Evolutionary conservation across 2,329 filamentous ascomycete genomes (phyloP).

Genomic region (Nemania abortiva): DNA sequence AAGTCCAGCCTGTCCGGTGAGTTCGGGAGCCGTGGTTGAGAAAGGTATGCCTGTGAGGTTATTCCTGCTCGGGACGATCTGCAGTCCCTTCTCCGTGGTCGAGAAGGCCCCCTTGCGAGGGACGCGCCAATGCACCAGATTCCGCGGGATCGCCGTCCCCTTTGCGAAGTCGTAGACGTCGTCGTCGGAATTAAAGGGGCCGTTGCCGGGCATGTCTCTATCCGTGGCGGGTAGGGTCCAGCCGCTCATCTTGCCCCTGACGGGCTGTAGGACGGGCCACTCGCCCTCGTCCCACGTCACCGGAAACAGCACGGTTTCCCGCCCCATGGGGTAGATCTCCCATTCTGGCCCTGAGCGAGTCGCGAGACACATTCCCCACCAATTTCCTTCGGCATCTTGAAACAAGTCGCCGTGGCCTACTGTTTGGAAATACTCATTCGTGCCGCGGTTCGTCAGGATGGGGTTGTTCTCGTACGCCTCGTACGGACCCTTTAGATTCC

Average conservation of each 20-base stretch:
- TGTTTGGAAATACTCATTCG: constrained; percentile 57
- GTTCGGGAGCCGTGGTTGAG: constrained; percentile 37
- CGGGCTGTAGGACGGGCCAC: constrained; percentile 60
- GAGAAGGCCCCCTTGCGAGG: constrained; percentile 47
- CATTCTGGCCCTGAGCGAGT: constrained; percentile 59
- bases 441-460: constrained; percentile 57
- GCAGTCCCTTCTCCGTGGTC: constrained; percentile 41
- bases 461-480: constrained; percentile 58
- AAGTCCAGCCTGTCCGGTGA: constrained; percentile 45
- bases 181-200: constrained; percentile 44
- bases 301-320: constrained; percentile 60
- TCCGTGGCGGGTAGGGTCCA: constrained; percentile 54
- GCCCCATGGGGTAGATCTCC: constrained; percentile 63
- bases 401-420: constrained; percentile 61
- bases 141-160: constrained; percentile 44
- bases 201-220: constrained; percentile 52
- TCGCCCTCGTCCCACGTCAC: constrained; percentile 62
- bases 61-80: constrained; percentile 47
- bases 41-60: constrained; percentile 46
- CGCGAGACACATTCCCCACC: constrained; percentile 65
- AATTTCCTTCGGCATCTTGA: constrained; percentile 59
- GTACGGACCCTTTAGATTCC: constrained; percentile 58
- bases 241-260: constrained; percentile 60
- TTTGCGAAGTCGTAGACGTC: constrained; percentile 43
- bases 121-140: constrained; percentile 52